Base-by-base conservation (phyloP, 169 alveolate species). In the Babesia ovis region DNA sequence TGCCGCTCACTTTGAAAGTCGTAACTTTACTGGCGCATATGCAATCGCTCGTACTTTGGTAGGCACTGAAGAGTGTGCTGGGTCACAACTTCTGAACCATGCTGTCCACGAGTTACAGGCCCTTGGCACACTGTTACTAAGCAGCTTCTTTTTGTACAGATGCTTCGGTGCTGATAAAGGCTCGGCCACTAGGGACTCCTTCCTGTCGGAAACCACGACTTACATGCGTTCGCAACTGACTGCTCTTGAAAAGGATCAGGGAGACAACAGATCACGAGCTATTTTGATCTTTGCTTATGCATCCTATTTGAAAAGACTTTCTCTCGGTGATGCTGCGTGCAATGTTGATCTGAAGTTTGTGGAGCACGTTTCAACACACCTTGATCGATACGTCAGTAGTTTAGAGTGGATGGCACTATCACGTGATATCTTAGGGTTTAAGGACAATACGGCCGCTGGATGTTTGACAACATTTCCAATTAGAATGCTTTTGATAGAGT, bases 351-450 rank as follows among this genome's bases (percentile, higher is more conserved):
- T n/a, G 4, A 3, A 27, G 32, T 54, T 39, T 29, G 46, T 35
- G 22, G 43, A 22, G 11, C 45, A 57, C 46, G 43, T 27, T n/a
- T 27, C 54, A 4, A 35, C 22, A 8, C 42, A 56, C 37, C 31
- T 55, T 2, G 70, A 68, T 0, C 16, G 4, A 0, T 68, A 68
- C 46, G 25, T 50, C 27, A 51, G 27, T 29, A 3, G 79, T 23
- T 23, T 68, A 39, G 79, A 68, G 20, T 68, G 79, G 79, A 4
- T 68, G 12, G 56, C 35, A 5, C 23, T 54, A 2, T 53, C 79
- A 11, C 37, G 79, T 29, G 69, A 57, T 39, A 53, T 51, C 34
- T 55, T 68, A 8, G 75, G 43, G 9, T 12, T 11, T 9, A 35
- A 5, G 11, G 68, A 41, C 9, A 37, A 39, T 60, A 9, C 46